Base-by-base conservation (phyloP, 2,329 filamentous ascomycete genomes). In the Aaosphaeria arxii region DNA sequence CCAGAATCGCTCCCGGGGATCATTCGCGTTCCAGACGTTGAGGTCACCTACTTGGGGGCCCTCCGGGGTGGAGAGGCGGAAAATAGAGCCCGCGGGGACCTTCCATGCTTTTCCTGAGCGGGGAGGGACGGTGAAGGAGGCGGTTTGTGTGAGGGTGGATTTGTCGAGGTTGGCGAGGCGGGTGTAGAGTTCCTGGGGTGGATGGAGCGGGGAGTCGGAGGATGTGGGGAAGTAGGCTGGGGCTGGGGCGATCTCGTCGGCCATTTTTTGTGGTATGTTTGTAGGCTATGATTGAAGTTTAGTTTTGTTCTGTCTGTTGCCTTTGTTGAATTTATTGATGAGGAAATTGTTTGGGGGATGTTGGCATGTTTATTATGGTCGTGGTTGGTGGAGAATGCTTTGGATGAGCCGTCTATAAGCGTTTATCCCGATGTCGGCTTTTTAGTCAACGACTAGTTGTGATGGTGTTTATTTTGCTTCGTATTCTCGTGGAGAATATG, bases 1-100 rank as follows among this genome's bases (percentile, higher is more conserved):
- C 89, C 89, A 95, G 74, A 95, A 89, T 39, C 84, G 79, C 66
- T 95, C 89, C 11, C 88, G 81, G 0, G 88, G 86, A 67, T 94
- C 91, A 53, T 84, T 73, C 5, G 78, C 76, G 58, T 87, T 89
- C 87, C 88, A 95, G 58, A 94, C 79, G 67, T 95, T 95, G 13
- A 94, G 73, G 59, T 94, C 89, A 46, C 88, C 87, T 43, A 95
- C 88, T 42, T 95, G 89, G 0, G 89, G 83, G 0, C 89, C 89
- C 46, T 85, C 75, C 0, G 88, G 88, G 0, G 89, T 92, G 48
- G 83, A 87, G 52, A 95, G 84, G 11, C 84, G 82, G 51, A 89
- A 81, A 48, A 94, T 79, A 43, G 79, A 79, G 4, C 87, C 87
- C 1, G 82, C 81, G 0, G 82, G 79, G 0, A 87, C 88, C 42